Evolutionary conservation across 495 filamentous ascomycete genomes (phyloP).

Genomic region (Gamarada debralockiae): DNA sequence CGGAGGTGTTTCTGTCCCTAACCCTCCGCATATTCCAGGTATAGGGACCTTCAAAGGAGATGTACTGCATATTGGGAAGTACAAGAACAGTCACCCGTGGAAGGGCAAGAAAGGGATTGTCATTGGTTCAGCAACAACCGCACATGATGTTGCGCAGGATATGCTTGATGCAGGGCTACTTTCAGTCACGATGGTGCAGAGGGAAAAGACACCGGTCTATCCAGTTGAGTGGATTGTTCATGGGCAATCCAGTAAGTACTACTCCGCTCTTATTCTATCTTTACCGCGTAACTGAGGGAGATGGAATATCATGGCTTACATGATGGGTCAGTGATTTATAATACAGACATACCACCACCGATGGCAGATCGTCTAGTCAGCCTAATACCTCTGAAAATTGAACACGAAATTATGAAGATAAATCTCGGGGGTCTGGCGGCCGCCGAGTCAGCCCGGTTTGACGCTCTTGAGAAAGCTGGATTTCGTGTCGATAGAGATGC

Average conservation of each 20-base stretch:
- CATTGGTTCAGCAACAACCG: conserved; percentile 61
- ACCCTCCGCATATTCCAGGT: conserved; percentile 56
- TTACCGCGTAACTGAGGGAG: too few species aligned
- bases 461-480: conserved; percentile 38
- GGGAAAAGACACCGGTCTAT: conserved; percentile 55
- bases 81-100: conserved; percentile 46
- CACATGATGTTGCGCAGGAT: conserved; percentile 64
- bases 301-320: too few species aligned
- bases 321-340: conserved; percentile 26
- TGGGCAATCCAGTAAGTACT: conserved; percentile 30
- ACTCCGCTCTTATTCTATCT: too few species aligned
- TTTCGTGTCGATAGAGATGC: conserved; percentile 55
- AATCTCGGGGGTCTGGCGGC: conserved; percentile 33
- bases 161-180: conserved; percentile 56
- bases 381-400: neutral
- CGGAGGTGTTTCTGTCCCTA: conserved; percentile 43
- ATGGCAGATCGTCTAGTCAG: neutral
- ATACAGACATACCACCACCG: conserved; percentile 19
- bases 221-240: conserved; percentile 44
- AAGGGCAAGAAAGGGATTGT: conserved; percentile 53
- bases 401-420: neutral
- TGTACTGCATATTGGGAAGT: conserved; percentile 48
- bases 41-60: conserved; percentile 49
- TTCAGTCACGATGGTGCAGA: conserved; percentile 61
- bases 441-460: conserved; percentile 41